Conservation (phyloP, 1,284 basidiomycete genomes). For the Testicularia cyperi region DNA sequence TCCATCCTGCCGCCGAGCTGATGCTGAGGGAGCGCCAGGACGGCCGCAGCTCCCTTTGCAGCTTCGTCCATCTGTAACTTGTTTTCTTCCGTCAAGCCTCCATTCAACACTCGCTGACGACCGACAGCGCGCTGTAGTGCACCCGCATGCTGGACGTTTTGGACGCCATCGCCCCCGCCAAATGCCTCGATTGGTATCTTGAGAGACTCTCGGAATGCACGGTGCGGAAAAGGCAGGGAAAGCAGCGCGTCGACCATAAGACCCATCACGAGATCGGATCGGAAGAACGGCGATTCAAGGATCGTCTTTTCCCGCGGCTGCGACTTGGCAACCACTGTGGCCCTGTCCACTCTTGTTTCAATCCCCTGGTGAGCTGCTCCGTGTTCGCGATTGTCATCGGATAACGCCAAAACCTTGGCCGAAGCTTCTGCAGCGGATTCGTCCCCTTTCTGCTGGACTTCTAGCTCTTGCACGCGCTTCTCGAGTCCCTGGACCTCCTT, state of each 20-base stretch:
- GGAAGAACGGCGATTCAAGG: constrained; percentile 38
- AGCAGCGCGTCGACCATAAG: constrained; percentile 32
- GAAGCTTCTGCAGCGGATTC: too few relatives aligned
- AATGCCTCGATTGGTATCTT: too few relatives aligned
- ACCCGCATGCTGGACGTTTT: too few relatives aligned
- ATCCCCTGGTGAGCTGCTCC: too few relatives aligned
- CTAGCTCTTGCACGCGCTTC: constrained; percentile 2
- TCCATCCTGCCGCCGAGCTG: constrained; percentile 5
- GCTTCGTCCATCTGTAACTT: constrained; percentile 17
- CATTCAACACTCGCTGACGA: too few relatives aligned
- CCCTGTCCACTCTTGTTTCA: too few relatives aligned
- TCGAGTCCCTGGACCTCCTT: constrained; percentile 3
- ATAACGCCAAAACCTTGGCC: too few relatives aligned
- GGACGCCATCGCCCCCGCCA: too few relatives aligned
- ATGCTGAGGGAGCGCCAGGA: constrained; percentile 20
- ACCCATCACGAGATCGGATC: constrained; percentile 26
- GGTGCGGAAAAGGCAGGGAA: constrained; percentile 23
- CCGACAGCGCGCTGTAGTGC: too few relatives aligned
- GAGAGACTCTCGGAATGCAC: constrained; percentile 18
- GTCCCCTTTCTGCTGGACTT: too few relatives aligned
- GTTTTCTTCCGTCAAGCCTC: constrained; percentile 10
- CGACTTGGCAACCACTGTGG: too few relatives aligned
- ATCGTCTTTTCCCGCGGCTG: constrained; percentile 24
- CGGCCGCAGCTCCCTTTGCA: constrained; percentile 13
- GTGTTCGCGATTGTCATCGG: too few relatives aligned